A percentile compares a stretch with the other conserved stretches of the same genome.
Evolutionary conservation across 768 basidiomycete species (phyloP).

Genomic region (Lyophyllum shimeji): DNA sequence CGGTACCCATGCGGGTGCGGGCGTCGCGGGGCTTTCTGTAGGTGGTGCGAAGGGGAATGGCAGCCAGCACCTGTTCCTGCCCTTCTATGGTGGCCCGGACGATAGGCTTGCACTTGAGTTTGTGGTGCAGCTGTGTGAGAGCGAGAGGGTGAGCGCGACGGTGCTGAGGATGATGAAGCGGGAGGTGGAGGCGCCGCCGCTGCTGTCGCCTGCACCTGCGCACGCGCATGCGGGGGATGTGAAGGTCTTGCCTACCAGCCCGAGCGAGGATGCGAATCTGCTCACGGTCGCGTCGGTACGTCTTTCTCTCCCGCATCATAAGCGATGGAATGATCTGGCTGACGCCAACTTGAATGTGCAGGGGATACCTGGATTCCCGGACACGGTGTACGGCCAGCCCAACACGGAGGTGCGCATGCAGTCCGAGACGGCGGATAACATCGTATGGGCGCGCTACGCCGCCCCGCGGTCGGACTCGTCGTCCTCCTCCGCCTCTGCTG

Average conservation of each 20-base stretch:
- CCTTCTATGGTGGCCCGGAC: constrained; percentile 95
- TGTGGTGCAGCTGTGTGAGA: constrained; percentile 79
- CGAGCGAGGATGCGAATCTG: constrained; percentile 36
- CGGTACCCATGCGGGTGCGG: no score
- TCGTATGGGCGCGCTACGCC: constrained; percentile 70
- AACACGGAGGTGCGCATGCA: constrained; percentile 67
- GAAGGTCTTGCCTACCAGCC: background rate
- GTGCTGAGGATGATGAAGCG: constrained; percentile 64
- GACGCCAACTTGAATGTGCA: background rate
- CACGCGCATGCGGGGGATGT: constrained; percentile 25
- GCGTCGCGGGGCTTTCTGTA: no score
- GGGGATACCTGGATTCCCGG: constrained; percentile 47
- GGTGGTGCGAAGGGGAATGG: no score
- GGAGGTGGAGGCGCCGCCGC: constrained; percentile 26
- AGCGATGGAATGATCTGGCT: background rate
- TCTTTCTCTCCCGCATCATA: constrained; percentile 12
- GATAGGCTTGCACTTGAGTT: constrained; percentile 86
- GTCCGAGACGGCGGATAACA: constrained; percentile 83
- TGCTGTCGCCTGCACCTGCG: constrained; percentile 22
- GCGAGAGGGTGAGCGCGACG: constrained; percentile 67
- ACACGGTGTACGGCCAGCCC: constrained; percentile 68
- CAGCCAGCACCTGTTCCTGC: constrained; percentile 72
- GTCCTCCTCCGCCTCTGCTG: constrained; percentile 17
- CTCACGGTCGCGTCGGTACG: constrained; percentile 51
- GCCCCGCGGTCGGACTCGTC: constrained; percentile 16